These are phyloP conservation scores for Fraxinus excelsior DNA, from an alignment of 257 asterid species.

Conservation along the genomic window DNA sequence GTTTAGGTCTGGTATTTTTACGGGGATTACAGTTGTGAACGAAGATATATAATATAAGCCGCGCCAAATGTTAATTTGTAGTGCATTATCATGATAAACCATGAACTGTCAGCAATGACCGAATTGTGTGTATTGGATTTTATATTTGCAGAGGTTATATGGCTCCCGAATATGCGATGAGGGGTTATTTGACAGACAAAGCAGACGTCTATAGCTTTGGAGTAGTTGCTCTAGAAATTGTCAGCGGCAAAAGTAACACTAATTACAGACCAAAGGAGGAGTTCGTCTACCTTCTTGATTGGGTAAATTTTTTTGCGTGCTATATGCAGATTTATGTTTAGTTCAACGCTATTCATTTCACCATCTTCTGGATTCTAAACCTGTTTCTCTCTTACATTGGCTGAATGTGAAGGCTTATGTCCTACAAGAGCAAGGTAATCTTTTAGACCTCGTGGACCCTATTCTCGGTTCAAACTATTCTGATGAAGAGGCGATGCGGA, in stretches of 20 bases:
- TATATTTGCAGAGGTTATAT: conserved; percentile 59
- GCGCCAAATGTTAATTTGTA: too few species aligned
- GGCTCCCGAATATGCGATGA: conserved; percentile 84
- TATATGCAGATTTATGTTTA: not conserved
- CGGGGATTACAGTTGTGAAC: too few species aligned
- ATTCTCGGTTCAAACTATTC: conserved; percentile 56
- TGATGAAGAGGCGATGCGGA: conserved; percentile 57
- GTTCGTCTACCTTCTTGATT: conserved; percentile 68
- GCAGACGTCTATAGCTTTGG: conserved; percentile 83
- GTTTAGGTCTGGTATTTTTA: too few species aligned
- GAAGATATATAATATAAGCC: too few species aligned
- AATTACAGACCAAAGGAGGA: conserved; percentile 67
- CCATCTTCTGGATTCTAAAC: not conserved
- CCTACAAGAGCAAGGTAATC: conserved; percentile 82
- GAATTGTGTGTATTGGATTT: not conserved
- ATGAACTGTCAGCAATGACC: too few species aligned
- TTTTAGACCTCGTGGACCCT: conserved; percentile 83
- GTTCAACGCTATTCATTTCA: not conserved
- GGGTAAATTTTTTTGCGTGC: conserved; percentile 43
- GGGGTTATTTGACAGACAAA: conserved; percentile 74
- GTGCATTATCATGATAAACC: too few species aligned
- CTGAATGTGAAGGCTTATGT: conserved; percentile 69
- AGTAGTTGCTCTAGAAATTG: conserved; percentile 63
- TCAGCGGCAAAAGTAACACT: conserved; percentile 68
- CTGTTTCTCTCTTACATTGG: not conserved